A percentile compares a stretch with the other conserved stretches of the same genome.
Conservation (phyloP, 805 yeast genomes). For the Yamadazyma endophytica region DNA sequence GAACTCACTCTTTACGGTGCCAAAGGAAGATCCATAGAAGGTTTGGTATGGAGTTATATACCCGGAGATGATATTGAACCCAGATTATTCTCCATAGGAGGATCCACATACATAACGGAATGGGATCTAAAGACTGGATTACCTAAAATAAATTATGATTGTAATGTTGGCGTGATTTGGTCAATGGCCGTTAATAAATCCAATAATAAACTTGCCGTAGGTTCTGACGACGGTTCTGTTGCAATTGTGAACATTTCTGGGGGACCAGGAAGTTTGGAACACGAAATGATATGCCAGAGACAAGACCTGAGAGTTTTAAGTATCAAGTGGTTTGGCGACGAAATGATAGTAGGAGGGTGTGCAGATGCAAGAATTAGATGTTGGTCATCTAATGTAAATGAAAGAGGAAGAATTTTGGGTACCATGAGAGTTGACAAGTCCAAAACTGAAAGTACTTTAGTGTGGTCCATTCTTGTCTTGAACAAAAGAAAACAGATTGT, state of each 20-base stretch:
- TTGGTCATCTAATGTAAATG: conserved; percentile 55
- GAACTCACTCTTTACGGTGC: conserved; percentile 74
- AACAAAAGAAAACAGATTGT: conserved; percentile 68
- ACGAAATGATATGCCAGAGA: conserved; percentile 70
- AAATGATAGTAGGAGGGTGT: conserved; percentile 82
- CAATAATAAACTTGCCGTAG: conserved; percentile 71
- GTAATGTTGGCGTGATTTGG: conserved; percentile 95
- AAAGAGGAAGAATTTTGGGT: conserved; percentile 65
- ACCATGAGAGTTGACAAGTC: conserved; percentile 92
- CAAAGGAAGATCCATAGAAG: conserved; percentile 81
- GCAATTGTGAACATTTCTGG: conserved; percentile 81
- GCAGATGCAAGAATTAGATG: conserved; percentile 89
- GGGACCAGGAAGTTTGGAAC: conserved; percentile 80
- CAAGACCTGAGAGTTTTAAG: conserved; percentile 79
- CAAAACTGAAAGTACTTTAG: conserved; percentile 78
- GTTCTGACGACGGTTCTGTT: conserved; percentile 93
- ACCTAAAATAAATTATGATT: conserved; percentile 74
- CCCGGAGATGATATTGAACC: conserved; percentile 55
- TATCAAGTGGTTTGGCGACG: conserved; percentile 68
- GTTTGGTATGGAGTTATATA: conserved; percentile 69
- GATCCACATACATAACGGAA: conserved; percentile 85
- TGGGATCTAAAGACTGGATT: conserved; percentile 79
- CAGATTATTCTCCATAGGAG: conserved; percentile 89
- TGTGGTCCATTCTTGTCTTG: conserved; percentile 78
- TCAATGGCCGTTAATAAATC: conserved; percentile 64